Conservation (phyloP, 257 asterid genomes). For the Solanum paucissectum region DNA sequence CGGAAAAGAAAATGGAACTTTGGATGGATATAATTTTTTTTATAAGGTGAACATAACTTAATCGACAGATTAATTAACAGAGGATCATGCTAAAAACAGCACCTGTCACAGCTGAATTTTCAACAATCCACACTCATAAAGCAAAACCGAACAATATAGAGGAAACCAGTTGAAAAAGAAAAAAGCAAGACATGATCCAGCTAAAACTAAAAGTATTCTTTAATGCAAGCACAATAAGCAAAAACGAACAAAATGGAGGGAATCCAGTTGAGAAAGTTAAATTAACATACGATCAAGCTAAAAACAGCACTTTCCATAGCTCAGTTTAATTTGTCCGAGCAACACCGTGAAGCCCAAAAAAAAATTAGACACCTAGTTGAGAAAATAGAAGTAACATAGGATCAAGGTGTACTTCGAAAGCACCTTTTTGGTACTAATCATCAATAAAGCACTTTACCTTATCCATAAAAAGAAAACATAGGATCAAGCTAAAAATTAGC, state of each 20-base stretch:
- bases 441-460: not conserved
- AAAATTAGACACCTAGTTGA: not conserved
- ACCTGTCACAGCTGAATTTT: not conserved
- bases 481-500: not conserved
- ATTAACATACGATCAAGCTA: conserved; percentile 1
- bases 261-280: not conserved
- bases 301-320: not conserved
- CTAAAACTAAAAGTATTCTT: conserved; percentile 3
- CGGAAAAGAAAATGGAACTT: not conserved
- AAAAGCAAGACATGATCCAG: conserved; percentile 1
- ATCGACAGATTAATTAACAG: not conserved
- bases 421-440: not conserved
- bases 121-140: not conserved
- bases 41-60: not conserved
- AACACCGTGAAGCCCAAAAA: not conserved
- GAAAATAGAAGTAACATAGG: not conserved
- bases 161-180: not conserved
- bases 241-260: not conserved
- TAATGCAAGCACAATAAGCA: no score
- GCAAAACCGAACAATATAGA: not conserved
- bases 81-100: not conserved
- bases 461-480: not conserved
- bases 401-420: not conserved
- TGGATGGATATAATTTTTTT: not conserved
- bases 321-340: not conserved